These are phyloP conservation scores for Clausena lansium DNA, from an alignment of 345 rosid species.

Conservation along the genomic window DNA sequence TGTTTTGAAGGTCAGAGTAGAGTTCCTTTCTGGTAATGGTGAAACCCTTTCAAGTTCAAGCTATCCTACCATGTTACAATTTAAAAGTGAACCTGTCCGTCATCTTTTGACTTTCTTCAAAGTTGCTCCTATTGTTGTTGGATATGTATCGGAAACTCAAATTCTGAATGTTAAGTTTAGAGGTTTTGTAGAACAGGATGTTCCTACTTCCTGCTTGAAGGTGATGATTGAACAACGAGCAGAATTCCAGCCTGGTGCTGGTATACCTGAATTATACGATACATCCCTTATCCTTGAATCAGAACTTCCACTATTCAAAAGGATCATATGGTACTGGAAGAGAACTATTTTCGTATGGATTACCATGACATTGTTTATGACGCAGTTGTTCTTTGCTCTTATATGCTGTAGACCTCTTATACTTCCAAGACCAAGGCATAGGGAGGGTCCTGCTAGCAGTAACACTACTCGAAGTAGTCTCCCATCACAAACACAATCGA, in stretches of 20 bases:
- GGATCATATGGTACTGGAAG: slow-evolving; percentile 77
- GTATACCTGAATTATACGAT: slow-evolving; percentile 80
- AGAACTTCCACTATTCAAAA: slow-evolving; percentile 50
- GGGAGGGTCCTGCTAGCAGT: slow-evolving; percentile 24
- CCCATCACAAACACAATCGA: slow-evolving; percentile 13
- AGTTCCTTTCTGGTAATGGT: slow-evolving; percentile 59
- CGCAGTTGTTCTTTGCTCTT: slow-evolving; percentile 42
- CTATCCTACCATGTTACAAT: slow-evolving; percentile 70
- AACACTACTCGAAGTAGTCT: slow-evolving; percentile 12
- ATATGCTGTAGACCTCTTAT: slow-evolving; percentile 57
- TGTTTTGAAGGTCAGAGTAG: slow-evolving; percentile 70
- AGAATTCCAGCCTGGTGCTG: slow-evolving; percentile 57
- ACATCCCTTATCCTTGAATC: slow-evolving; percentile 59
- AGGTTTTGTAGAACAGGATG: slow-evolving; percentile 54
- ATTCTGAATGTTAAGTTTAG: slow-evolving; percentile 52
- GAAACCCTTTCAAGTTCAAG: slow-evolving; percentile 55
- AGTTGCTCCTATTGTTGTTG: slow-evolving; percentile 66
- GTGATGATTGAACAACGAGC: slow-evolving; percentile 71
- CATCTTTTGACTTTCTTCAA: slow-evolving; percentile 59
- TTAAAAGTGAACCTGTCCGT: slow-evolving; percentile 73
- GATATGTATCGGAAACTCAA: slow-evolving; percentile 76
- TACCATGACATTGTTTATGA: slow-evolving; percentile 37
- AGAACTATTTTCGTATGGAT: slow-evolving; percentile 68
- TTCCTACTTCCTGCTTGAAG: slow-evolving; percentile 66
- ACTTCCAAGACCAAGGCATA: slow-evolving; percentile 49